These are phyloP conservation scores for Salix viminalis DNA, from an alignment of 345 rosid species.

Conservation along the genomic window DNA sequence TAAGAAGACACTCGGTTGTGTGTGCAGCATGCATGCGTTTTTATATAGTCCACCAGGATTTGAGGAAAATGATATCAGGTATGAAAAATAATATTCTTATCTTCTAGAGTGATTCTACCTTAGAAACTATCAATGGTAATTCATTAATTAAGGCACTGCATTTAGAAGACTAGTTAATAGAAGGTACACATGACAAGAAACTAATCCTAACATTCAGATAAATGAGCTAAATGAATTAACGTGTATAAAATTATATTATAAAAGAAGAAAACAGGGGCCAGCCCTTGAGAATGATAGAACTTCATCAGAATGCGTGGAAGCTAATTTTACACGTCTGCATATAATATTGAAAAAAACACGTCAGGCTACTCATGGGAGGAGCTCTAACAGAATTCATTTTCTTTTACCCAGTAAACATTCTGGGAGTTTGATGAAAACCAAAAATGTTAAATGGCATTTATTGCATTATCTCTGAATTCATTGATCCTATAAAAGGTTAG, in stretches of 20 bases:
- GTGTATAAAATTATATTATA: background rate
- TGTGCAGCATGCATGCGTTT: background rate
- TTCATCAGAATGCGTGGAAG: background rate
- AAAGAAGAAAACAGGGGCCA: background rate
- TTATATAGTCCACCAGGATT: background rate
- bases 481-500: conserved; percentile 1
- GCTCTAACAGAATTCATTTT: background rate
- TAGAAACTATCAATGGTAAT: background rate
- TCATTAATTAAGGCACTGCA: background rate
- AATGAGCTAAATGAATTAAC: no score
- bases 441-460: background rate
- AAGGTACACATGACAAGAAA: background rate
- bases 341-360: background rate
- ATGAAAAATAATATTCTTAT: background rate
- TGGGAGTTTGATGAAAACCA: background rate
- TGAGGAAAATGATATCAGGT: background rate
- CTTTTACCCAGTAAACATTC: background rate
- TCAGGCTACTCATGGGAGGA: background rate
- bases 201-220: background rate
- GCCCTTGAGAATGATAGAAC: background rate
- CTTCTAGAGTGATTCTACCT: background rate
- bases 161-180: background rate
- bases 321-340: background rate
- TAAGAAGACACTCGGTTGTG: background rate
- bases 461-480: background rate